Percentiles rank a stretch among this genome's conserved stretches.
Conservation (phyloP, 2,329 filamentous ascomycete species). For the Apiospora sp. region DNA sequence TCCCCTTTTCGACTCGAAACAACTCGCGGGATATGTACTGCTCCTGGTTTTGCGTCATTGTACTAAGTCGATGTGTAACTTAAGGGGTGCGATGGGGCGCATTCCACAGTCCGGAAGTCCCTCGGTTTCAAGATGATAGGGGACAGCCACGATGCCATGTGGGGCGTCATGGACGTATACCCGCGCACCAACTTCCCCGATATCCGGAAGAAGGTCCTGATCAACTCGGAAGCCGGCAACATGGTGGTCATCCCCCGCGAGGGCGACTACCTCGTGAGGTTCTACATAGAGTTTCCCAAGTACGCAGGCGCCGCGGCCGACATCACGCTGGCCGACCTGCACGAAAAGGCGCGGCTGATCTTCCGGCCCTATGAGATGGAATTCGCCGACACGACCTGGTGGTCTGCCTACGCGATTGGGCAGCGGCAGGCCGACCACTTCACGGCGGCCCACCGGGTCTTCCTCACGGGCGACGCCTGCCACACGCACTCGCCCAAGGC, state of each 20-base stretch:
- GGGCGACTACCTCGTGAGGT: slow-evolving; percentile 62
- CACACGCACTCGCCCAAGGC: slow-evolving; percentile 70
- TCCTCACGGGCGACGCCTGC: slow-evolving; percentile 70
- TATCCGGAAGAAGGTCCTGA: slow-evolving; percentile 62
- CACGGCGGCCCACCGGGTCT: slow-evolving; percentile 63
- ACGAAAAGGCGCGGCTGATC: slow-evolving; percentile 58
- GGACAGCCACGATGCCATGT: slow-evolving; percentile 38
- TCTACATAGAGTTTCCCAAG: slow-evolving; percentile 66
- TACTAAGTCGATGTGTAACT: not conserved
- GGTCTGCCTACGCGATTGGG: slow-evolving; percentile 69
- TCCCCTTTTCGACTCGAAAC: not conserved
- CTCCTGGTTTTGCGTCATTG: not conserved
- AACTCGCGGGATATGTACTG: not conserved
- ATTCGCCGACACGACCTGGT: slow-evolving; percentile 65
- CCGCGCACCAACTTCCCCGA: slow-evolving; percentile 67
- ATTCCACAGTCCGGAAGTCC: slow-evolving; percentile 58
- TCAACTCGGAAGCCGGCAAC: slow-evolving; percentile 62
- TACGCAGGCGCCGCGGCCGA: slow-evolving; percentile 55
- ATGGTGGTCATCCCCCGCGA: slow-evolving; percentile 70
- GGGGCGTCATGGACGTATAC: slow-evolving; percentile 58
- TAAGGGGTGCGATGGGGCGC: slow-evolving; percentile 56
- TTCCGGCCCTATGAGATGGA: slow-evolving; percentile 63
- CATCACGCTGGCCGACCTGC: slow-evolving; percentile 61
- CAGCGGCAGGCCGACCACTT: slow-evolving; percentile 68
- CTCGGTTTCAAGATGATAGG: slow-evolving; percentile 65